These are phyloP conservation scores for Suaeda aralocaspica DNA, from an alignment of 148 eudicot genomes.

Conservation along the genomic window DNA sequence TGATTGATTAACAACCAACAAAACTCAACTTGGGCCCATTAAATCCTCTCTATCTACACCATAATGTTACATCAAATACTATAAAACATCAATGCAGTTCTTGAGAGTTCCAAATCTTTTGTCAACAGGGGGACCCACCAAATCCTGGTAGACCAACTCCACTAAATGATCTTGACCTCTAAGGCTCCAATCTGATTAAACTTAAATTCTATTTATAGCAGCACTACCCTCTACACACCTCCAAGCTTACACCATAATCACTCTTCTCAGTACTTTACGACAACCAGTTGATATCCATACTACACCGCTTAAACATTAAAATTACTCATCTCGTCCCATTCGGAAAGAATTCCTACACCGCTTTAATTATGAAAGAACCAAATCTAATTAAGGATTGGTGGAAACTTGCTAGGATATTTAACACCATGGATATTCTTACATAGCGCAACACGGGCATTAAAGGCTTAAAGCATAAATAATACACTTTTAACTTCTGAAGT, in stretches of 20 bases:
- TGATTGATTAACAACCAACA: neutral
- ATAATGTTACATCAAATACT: neutral
- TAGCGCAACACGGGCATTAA: no score
- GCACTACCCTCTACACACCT: no score
- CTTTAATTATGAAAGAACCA: neutral
- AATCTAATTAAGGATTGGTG: neutral
- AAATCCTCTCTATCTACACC: slow-evolving; percentile 5
- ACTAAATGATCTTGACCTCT: neutral
- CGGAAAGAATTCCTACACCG: neutral
- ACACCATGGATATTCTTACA: no score
- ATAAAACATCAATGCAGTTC: neutral
- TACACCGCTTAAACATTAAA: neutral
- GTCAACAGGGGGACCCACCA: slow-evolving; percentile 10
- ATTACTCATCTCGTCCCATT: neutral
- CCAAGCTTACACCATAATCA: no score
- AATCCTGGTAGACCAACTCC: slow-evolving; percentile 4
- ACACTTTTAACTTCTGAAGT: neutral
- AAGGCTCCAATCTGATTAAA: neutral
- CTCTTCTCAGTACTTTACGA: no score
- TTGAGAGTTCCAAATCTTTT: neutral
- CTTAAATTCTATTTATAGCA: no score
- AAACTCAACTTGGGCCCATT: neutral
- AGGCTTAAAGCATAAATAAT: no score
- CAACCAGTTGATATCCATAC: neutral
- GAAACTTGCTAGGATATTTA: neutral